Evolutionary conservation across 306 rosid genomes (phyloP).

Genomic region (Datisca glomerata): DNA sequence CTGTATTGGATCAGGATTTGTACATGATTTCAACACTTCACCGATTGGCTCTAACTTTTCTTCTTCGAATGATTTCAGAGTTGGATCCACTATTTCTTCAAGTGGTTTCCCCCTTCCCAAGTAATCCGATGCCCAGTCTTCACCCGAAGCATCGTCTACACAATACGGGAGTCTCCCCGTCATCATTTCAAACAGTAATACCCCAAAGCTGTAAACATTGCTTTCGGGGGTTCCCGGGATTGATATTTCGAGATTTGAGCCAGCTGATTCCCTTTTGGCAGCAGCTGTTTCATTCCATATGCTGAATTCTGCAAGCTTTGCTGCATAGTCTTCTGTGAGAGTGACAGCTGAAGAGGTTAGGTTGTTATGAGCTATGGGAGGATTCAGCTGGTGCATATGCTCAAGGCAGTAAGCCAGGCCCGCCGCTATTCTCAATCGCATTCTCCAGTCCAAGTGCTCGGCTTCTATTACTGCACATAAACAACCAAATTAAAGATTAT

Average conservation of each 20-base stretch:
- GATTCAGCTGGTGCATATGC: conserved; percentile 59
- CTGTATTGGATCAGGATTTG: conserved; percentile 25
- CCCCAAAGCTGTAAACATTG: conserved; percentile 73
- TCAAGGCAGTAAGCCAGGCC: conserved; percentile 85
- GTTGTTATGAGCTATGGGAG: conserved; percentile 48
- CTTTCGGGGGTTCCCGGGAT: conserved; percentile 32
- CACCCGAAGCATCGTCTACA: conserved; percentile 27
- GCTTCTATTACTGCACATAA: conserved; percentile 67
- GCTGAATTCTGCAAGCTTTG: conserved; percentile 54
- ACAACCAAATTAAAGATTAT: conserved; percentile 4
- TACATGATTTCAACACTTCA: conserved; percentile 44
- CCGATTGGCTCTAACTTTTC: conserved; percentile 48
- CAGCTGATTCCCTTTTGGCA: conserved; percentile 16
- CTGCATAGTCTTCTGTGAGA: conserved; percentile 80
- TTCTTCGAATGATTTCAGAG: conserved; percentile 44
- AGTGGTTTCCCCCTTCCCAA: conserved; percentile 33
- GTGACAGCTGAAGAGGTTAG: conserved; percentile 47
- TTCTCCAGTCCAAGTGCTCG: conserved; percentile 89
- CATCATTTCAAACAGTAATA: conserved; percentile 61
- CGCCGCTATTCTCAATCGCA: conserved; percentile 67
- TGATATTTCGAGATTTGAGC: conserved; percentile 17
- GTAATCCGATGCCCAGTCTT: conserved; percentile 63
- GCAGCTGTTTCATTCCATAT: conserved; percentile 40
- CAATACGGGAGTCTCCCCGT: conserved; percentile 72
- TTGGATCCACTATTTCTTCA: conserved; percentile 57